A percentile compares a stretch with the other conserved stretches of the same genome.
phyloP scores from a whole-genome alignment of 1,284 basidiomycete species.

The Apiotrichum gracile region DNA sequence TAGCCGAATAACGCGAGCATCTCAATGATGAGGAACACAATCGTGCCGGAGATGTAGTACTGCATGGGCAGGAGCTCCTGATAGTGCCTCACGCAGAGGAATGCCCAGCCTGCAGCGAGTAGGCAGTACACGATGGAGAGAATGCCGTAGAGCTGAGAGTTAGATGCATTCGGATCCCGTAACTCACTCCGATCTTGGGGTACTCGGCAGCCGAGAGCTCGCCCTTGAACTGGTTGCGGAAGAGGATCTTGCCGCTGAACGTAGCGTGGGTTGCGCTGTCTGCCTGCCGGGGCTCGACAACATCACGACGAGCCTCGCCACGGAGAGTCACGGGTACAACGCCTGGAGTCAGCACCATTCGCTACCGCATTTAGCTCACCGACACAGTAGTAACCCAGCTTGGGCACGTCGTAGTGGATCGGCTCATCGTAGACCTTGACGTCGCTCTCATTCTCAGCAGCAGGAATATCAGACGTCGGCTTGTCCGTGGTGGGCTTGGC shows the following conservation, averaged over 20 bases:
- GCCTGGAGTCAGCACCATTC: constrained; percentile 52
- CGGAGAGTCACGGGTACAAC: constrained; percentile 74
- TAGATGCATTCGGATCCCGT: background rate
- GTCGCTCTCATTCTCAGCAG: background rate
- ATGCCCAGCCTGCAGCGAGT: constrained; percentile 71
- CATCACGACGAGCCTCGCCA: background rate
- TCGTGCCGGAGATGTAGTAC: constrained; percentile 90
- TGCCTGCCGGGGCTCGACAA: constrained; percentile 13
- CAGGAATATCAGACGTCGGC: background rate
- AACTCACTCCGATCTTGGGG: constrained; percentile 87
- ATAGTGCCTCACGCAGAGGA: constrained; percentile 73
- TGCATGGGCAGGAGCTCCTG: constrained; percentile 67
- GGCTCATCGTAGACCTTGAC: constrained; percentile 33
- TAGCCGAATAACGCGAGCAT: constrained; percentile 73
- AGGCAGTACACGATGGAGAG: constrained; percentile 72
- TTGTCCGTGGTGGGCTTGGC: background rate
- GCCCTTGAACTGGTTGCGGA: constrained; percentile 83
- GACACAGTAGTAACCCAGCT: constrained; percentile 92
- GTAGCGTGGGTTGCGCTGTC: constrained; percentile 55
- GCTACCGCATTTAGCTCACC: constrained; percentile 50
- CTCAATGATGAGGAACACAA: constrained; percentile 83
- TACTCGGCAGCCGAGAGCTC: constrained; percentile 89
- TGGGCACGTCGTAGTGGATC: constrained; percentile 69
- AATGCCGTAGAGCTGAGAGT: constrained; percentile 71
- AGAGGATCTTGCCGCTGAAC: constrained; percentile 75